These are phyloP conservation scores for Diaporthe citri DNA, from an alignment of 2,329 filamentous ascomycete genomes.

Conservation along the genomic window DNA sequence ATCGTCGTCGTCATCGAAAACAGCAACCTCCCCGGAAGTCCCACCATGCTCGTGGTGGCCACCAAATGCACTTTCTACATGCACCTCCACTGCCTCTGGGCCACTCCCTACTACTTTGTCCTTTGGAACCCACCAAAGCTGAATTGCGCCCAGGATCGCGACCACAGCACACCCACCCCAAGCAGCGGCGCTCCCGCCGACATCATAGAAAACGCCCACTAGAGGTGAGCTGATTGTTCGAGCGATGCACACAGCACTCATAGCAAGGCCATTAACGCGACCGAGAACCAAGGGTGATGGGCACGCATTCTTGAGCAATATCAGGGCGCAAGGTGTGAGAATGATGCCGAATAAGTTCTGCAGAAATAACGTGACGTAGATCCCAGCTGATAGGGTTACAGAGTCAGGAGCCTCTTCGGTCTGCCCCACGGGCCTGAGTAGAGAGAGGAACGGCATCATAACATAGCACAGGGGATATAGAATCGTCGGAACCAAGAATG, in stretches of 20 bases:
- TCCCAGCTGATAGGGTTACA: slow-evolving; percentile 66
- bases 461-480: slow-evolving; percentile 77
- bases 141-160: slow-evolving; percentile 28
- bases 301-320: slow-evolving; percentile 79
- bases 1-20: slow-evolving; percentile 26
- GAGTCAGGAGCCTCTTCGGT: neutral
- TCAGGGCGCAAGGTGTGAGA: slow-evolving; percentile 76
- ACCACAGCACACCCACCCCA: slow-evolving; percentile 46
- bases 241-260: slow-evolving; percentile 77
- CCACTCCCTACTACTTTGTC: neutral
- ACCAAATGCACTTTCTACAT: slow-evolving; percentile 37
- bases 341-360: slow-evolving; percentile 78
- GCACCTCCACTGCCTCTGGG: slow-evolving; percentile 29
- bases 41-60: slow-evolving; percentile 7
- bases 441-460: slow-evolving; percentile 75
- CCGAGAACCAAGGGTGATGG: slow-evolving; percentile 73
- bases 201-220: slow-evolving; percentile 75
- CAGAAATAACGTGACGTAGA: slow-evolving; percentile 74
- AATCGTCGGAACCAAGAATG: slow-evolving; percentile 74
- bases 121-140: slow-evolving; percentile 39
- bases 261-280: slow-evolving; percentile 79
- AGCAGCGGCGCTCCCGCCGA: slow-evolving; percentile 62
- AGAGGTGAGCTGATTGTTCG: slow-evolving; percentile 78
- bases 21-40: neutral
- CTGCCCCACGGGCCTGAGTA: slow-evolving; percentile 59